These are phyloP conservation scores for Sugiyamaella novakii DNA, from an alignment of 1,139 yeast genomes.

Conservation along the genomic window DNA sequence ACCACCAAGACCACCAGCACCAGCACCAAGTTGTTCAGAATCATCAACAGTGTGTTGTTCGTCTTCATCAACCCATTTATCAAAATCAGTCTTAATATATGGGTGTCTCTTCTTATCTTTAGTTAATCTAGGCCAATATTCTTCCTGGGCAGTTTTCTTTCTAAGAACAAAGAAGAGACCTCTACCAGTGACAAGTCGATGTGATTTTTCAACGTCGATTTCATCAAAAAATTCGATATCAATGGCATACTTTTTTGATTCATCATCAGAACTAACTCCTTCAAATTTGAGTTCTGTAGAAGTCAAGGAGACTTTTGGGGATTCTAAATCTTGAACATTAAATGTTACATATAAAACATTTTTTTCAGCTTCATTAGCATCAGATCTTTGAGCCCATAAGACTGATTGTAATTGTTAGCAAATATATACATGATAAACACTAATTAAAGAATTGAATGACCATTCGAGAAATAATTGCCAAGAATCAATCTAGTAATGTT, in stretches of 20 bases:
- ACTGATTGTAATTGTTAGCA: constrained; percentile 47
- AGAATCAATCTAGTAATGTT: not conserved
- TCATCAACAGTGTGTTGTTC: constrained; percentile 65
- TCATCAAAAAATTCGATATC: constrained; percentile 71
- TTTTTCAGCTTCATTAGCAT: constrained; percentile 65
- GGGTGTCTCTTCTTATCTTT: constrained; percentile 70
- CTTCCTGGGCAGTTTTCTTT: constrained; percentile 67
- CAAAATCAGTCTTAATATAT: constrained; percentile 91
- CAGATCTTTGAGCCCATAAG: constrained; percentile 96
- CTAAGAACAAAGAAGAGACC: constrained; percentile 69
- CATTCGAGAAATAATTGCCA: no score
- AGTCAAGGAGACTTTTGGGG: constrained; percentile 65
- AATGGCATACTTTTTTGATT: constrained; percentile 52
- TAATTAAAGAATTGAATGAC: no score
- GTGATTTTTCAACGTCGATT: constrained; percentile 66
- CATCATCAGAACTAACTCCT: constrained; percentile 45
- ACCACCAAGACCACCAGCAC: constrained; percentile 36
- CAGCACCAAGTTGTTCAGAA: constrained; percentile 41
- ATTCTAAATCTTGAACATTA: constrained; percentile 67
- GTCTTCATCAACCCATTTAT: constrained; percentile 96
- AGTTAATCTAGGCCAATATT: constrained; percentile 91
- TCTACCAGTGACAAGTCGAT: constrained; percentile 66
- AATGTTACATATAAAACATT: constrained; percentile 77
- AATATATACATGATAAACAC: no score
- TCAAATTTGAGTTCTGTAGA: constrained; percentile 58